Conservation (phyloP, 345 rosid species). For the Eucalyptus marginata region DNA sequence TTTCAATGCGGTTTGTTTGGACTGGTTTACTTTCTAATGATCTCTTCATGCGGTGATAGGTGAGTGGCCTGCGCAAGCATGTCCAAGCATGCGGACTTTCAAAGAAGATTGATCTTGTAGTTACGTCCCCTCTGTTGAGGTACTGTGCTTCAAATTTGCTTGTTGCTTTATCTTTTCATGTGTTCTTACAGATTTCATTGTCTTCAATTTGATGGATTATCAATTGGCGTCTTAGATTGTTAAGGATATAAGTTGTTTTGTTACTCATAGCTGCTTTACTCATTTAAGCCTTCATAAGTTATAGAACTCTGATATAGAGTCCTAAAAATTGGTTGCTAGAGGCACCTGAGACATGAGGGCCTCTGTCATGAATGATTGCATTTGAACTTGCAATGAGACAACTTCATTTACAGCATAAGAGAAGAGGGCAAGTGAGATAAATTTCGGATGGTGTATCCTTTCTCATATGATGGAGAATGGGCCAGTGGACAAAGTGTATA, state of each 20-base stretch:
- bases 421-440: neutral
- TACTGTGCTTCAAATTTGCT: neutral
- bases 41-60: constrained; percentile 12
- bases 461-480: neutral
- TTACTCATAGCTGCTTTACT: neutral
- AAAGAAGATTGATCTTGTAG: constrained; percentile 31
- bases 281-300: neutral
- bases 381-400: neutral
- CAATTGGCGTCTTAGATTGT: neutral
- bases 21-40: neutral
- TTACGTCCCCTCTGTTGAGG: constrained; percentile 57
- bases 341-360: neutral
- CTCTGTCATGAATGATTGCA: neutral
- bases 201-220: neutral
- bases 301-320: neutral
- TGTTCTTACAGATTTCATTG: neutral
- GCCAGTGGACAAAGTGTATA: neutral
- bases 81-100: constrained; percentile 16
- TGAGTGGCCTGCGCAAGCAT: constrained; percentile 12
- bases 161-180: neutral
- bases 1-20: neutral
- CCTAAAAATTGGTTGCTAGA: neutral
- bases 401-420: neutral
- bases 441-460: neutral
- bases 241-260: neutral